Evolutionary conservation across 257 asterid genomes (phyloP), one percentile per base, ranked within the genome.

Genomic region (Nyctanthes arbortristis): DNA sequence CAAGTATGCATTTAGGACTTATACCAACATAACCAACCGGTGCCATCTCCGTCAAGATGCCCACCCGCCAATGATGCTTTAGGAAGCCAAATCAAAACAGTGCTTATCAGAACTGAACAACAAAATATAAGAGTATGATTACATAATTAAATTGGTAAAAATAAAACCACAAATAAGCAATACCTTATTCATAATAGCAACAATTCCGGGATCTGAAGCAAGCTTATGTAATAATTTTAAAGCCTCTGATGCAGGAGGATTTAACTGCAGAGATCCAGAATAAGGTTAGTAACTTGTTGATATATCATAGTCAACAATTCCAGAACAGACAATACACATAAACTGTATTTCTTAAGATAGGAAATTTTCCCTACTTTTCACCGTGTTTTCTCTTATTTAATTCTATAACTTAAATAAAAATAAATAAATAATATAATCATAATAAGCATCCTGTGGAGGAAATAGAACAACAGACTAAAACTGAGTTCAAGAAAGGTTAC

Each of bases 191-290:
- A 93, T 93, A 62, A 93, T 84, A 24, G 99, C 96, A 62, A 89
- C 90, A 70, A 93, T 89, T 78, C 99, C 99, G 18, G 87, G 96
- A 80, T 93, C 99, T 20, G 96, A 85, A 84, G 99, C 97, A 81
- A 93, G 96, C 82, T 73, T 93, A 77, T 91, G 99, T 85, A 93
- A 81, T 84, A 89, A 77, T 60, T 79, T 87, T 73, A 93, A 75
- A 63, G 99, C 96, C 80, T 83, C 84, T 2, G 88, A 83, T 61
- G 94, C 82, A 67, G 99, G 94, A 80, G 99, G 97, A 52, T 78
- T 77, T 82, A 93, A 81, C 99, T 93, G 90, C 72, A 74, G 63
- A 57, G 57, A 49, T 65, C 29, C 65, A 78, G 18, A 60, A 77
- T 6, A 52, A 73, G 36, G 57, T 45, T 65, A 76, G 30, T 2